Base-by-base conservation (phyloP, 2,329 filamentous ascomycete species). In the Alternaria arborescens region DNA sequence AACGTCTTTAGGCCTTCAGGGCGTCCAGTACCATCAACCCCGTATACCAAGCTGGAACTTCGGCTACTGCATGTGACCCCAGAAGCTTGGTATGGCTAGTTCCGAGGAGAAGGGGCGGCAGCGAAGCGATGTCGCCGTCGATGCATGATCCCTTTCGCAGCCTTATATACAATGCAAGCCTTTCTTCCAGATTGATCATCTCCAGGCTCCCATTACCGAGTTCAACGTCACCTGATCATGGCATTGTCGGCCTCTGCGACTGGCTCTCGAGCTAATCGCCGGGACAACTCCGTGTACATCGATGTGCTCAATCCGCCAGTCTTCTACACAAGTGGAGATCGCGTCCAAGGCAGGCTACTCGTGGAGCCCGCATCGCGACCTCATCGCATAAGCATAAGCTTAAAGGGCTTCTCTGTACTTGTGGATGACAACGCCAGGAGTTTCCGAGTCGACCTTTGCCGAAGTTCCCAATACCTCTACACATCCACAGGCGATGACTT, bases 301-400 rank as follows among this genome's bases (percentile, higher is more conserved):
- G 38, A 66, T 16, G 18, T 70, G 18, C 56, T 56, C 46, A 52
- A 58, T 36, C 43, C 59, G 26, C 55, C 61, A 3, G 59, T 58
- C 5, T 62, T 60, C 43, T 73, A 69, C 57, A 70, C 68, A 6
- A 63, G 52, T 40, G 69, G 70, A 38, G 70, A 74, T 20, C 38
- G 52, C 10, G 54, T 75, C 18, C 61, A 65, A 30, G 72, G 72
- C 22, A 36, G 56, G 10, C 59, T 72, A 10, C 64, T 70, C 24
- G 56, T 73, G 8, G 64, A 68, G 8, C 67, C 70, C 8, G 62
- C 60, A 14, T 54, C 61, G 20, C 63, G 68, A 24, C 71, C 71
- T 11, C 56, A 65, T 22, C 65, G 64, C 36, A 58, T 72, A 46
- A 67, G 43, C 38, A 60, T 68, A 40, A 42, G 50, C 26, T 67